These are phyloP conservation scores for Metschnikowia cerradonensis DNA, from an alignment of 805 yeast species.

Conservation along the genomic window DNA sequence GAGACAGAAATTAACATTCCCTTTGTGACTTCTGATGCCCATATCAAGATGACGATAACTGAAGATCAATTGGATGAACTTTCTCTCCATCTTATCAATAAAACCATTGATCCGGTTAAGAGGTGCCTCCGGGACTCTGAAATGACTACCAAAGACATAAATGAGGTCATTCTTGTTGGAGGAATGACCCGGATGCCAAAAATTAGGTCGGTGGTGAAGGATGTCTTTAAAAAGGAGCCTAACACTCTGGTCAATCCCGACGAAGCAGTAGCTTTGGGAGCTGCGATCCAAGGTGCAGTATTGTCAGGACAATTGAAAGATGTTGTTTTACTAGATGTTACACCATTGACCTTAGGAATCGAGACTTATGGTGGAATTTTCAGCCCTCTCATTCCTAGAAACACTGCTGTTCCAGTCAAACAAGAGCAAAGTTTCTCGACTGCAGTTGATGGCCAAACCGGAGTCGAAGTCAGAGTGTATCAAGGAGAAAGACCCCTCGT, in stretches of 20 bases:
- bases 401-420: slow-evolving; percentile 72
- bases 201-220: slow-evolving; percentile 58
- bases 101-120: slow-evolving; percentile 69
- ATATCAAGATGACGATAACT: slow-evolving; percentile 53
- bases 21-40: slow-evolving; percentile 59
- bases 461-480: slow-evolving; percentile 72
- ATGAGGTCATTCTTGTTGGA: slow-evolving; percentile 76
- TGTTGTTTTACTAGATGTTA: slow-evolving; percentile 26
- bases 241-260: slow-evolving; percentile 80
- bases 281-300: slow-evolving; percentile 29
- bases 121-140: slow-evolving; percentile 74
- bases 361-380: slow-evolving; percentile 84
- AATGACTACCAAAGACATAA: slow-evolving; percentile 58
- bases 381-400: slow-evolving; percentile 73
- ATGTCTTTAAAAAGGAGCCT: slow-evolving; percentile 59
- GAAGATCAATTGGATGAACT: slow-evolving; percentile 66
- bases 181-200: slow-evolving; percentile 92
- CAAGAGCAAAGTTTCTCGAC: slow-evolving; percentile 74
- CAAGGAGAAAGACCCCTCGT: slow-evolving; percentile 83
- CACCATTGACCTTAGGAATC: slow-evolving; percentile 48
- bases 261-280: slow-evolving; percentile 30
- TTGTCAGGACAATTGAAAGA: slow-evolving; percentile 25
- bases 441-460: slow-evolving; percentile 82
- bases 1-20: slow-evolving; percentile 66
- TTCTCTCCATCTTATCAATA: slow-evolving; percentile 61